phyloP scores from a whole-genome alignment of 2,329 filamentous ascomycete genomes.

The Exophiala calicioides region DNA sequence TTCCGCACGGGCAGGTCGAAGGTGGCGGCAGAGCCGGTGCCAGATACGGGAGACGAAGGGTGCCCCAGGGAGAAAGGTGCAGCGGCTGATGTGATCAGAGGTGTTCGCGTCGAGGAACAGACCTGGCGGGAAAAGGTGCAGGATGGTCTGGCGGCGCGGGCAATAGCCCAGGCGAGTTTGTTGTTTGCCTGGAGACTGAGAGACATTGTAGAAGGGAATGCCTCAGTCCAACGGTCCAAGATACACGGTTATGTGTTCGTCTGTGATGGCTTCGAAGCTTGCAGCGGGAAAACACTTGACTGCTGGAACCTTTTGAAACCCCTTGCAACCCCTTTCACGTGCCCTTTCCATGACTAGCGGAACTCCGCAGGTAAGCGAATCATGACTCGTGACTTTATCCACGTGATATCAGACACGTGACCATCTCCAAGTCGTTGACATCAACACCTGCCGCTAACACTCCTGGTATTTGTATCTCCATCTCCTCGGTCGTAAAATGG shows the following conservation, averaged over 20 bases:
- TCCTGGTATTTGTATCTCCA: background rate
- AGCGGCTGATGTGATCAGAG: background rate
- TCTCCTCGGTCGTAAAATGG: background rate
- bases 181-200: slow-evolving; percentile 1
- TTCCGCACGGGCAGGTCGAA: slow-evolving; percentile 9
- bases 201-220: slow-evolving; percentile 1
- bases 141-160: background rate
- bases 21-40: background rate
- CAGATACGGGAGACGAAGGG: too few relatives aligned
- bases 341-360: slow-evolving; percentile 14
- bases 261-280: too few relatives aligned
- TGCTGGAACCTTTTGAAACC: too few relatives aligned
- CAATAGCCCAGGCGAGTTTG: slow-evolving; percentile 1
- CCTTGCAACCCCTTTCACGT: too few relatives aligned
- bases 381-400: slow-evolving; percentile 11
- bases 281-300: too few relatives aligned
- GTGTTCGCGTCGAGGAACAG: background rate
- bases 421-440: slow-evolving; percentile 5
- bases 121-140: background rate
- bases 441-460: slow-evolving; percentile 7
- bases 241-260: too few relatives aligned
- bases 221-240: too few relatives aligned
- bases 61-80: background rate
- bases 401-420: too few relatives aligned
- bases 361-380: background rate